Base-by-base conservation (phyloP, 768 basidiomycete species). In the Dacryopinax primogenitus region DNA sequence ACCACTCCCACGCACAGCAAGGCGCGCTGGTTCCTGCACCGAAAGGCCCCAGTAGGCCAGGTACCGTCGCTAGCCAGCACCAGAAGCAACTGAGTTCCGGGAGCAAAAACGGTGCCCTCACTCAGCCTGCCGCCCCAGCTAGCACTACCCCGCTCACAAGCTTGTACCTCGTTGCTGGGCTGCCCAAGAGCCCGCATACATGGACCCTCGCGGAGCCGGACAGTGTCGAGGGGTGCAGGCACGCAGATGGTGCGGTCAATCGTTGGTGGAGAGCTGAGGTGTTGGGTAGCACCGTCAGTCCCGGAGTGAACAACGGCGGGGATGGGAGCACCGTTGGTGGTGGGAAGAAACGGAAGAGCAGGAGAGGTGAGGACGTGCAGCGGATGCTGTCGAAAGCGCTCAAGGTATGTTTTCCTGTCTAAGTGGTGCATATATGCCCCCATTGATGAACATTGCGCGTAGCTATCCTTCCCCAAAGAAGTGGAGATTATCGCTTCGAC, bases 401-500 rank as follows among this genome's bases (percentile, higher is more conserved):
- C 72, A 94, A 95, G 83, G 90, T 89, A 66, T 65, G 75, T 70
- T 35, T 37, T 66, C 33, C 13, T 33, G 28, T 41, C 51, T n/a
- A 35, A 34, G 63, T 32, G 35, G 37, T 15, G 65, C 61, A 45
- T 39, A 16, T 65, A 64, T 67, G 41, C 16, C 37, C 28, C 26
- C 44, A 67, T 62, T 34, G 37, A 39, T 65, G 32, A 62, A 44
- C 12, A 67, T 33, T 63, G 63, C 4, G 62, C 39, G 44, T 69
- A 93, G 90, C 85, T 94, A 47, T 91, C 91, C 7, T 93, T 94
- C 74, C 85, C 90, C 35, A 87, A 88, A 63, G 92, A 95, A 74
- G 89, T 94, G 44, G 92, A 94, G 73, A 87, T 97, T 65, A 88
- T 97, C 72, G 91, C 92, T 15, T 92, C 92, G n/a, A 91, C 92